These are phyloP conservation scores for Ophiocordyceps camponoti-rufipedis DNA, from an alignment of 2,329 filamentous ascomycete genomes.

Conservation along the genomic window DNA sequence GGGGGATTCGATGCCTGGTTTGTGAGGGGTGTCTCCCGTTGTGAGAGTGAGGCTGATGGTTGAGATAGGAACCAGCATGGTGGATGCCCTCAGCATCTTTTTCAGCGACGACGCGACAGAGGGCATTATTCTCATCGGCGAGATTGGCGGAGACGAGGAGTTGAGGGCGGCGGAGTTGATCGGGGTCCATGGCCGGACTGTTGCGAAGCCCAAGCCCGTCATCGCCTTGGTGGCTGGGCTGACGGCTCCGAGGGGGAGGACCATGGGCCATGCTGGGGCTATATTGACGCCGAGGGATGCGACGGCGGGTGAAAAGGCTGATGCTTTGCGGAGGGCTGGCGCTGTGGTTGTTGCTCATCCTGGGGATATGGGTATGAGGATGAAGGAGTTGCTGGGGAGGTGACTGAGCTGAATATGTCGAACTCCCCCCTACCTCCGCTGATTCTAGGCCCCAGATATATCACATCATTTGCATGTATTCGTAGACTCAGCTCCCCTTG, in stretches of 20 bases:
- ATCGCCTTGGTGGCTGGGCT: constrained; percentile 48
- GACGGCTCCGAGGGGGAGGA: constrained; percentile 37
- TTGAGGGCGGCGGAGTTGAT: constrained; percentile 57
- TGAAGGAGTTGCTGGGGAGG: constrained; percentile 14
- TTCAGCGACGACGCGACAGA: constrained; percentile 50
- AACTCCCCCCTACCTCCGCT: too few species aligned
- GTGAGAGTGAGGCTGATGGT: too few species aligned
- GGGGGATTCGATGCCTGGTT: constrained; percentile 53
- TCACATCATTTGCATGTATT: too few species aligned
- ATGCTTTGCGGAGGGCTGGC: constrained; percentile 15
- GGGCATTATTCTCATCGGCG: constrained; percentile 54
- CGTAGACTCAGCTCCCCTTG: constrained; percentile 1
- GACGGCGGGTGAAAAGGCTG: constrained; percentile 14
- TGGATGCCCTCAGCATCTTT: constrained; percentile 50
- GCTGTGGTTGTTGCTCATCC: constrained; percentile 19
- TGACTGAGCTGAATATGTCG: not conserved
- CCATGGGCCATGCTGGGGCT: constrained; percentile 61
- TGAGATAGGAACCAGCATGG: constrained; percentile 39
- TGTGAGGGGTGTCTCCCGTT: too few species aligned
- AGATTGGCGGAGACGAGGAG: constrained; percentile 53
- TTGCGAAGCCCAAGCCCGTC: constrained; percentile 41
- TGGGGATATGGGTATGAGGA: constrained; percentile 16
- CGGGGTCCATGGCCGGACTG: constrained; percentile 38
- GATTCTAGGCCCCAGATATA: too few species aligned
- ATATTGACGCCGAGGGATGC: constrained; percentile 20